These are phyloP conservation scores for Alternaria atra DNA, from an alignment of 2,329 filamentous ascomycete species.

Conservation along the genomic window DNA sequence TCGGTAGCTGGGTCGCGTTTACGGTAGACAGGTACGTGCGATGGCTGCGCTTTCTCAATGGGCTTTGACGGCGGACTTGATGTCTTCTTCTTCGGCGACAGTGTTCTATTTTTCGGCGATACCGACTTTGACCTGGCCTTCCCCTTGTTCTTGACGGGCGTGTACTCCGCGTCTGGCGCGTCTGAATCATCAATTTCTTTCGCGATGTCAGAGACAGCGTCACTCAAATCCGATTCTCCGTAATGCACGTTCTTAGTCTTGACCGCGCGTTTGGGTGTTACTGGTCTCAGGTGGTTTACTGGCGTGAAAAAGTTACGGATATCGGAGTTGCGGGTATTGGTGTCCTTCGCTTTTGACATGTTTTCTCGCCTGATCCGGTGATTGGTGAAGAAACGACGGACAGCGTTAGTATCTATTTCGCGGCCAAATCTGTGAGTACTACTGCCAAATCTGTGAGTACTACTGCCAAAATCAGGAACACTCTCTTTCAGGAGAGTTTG, in stretches of 20 bases:
- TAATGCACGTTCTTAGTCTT: not conserved
- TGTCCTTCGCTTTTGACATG: not conserved
- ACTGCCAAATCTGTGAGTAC: not conserved
- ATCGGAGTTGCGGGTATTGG: not conserved
- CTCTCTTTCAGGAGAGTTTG: not conserved
- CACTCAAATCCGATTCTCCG: not conserved
- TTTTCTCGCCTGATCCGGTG: not conserved
- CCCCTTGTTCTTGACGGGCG: not conserved
- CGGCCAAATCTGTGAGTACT: constrained; percentile 7
- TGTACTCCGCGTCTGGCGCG: not conserved
- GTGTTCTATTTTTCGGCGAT: not conserved
- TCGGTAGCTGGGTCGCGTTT: not conserved
- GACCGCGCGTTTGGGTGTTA: not conserved
- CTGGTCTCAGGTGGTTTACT: not conserved
- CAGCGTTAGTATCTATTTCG: constrained; percentile 8
- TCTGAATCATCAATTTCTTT: not conserved
- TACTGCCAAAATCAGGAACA: not conserved
- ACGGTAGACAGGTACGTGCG: constrained; percentile 11
- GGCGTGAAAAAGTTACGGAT: not conserved
- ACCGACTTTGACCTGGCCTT: not conserved
- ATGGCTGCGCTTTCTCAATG: not conserved
- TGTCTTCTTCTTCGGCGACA: not conserved
- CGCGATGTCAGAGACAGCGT: not conserved
- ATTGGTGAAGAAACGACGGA: not conserved
- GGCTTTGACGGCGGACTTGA: not conserved